Evolutionary conservation across 495 filamentous ascomycete species (phyloP), one percentile per base, ranked within the genome.

Genomic region (Cercophora samala): DNA sequence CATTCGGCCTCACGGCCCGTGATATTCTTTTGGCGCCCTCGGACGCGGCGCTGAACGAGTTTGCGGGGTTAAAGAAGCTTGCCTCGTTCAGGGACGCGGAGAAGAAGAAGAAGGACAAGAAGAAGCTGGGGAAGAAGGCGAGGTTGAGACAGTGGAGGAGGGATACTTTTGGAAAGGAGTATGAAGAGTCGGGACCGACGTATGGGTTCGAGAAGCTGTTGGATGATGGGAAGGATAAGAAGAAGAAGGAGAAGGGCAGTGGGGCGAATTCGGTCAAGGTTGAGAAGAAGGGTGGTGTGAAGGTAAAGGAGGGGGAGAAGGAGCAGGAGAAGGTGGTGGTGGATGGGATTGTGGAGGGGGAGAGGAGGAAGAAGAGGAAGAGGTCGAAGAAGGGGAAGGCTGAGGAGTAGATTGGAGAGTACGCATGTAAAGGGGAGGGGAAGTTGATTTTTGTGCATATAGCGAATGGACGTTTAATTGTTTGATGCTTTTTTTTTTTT

Each of bases 31-130:
- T 97, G 79, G 95, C 95, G 9, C 79, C 81, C 5, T 87, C 87
- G 26, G 95, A 99, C 77, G 80, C 86, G 6, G 90, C 91, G 64
- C 86, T 99, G 63, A 98, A 99, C 78, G 82, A 91, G 70, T 97
- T 90, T 69, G 94, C 89, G 17, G 95, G 95, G 11, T 81, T 99
- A 70, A 99, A 98, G 85, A 97, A 97, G 78, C 84, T 97, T 66
- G 94, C 94, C 13, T 79, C 91, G 23, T 99, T 95, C 81, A 84
- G 95, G 62, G 93, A 97, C 73, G 77, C 80, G 1, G 91, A 92
- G 72, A 93, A 93, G 85, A 97, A 98, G 82, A 81, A 80, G 66
- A 89, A 88, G 70, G 95, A 99, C 73, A 88, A 88, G 80, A 96
- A 94, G 80, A 85, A 84, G 70, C 82, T 97, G 37, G 90, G 91